phyloP scores from a whole-genome alignment of 2,329 filamentous ascomycete species.

The Herpotrichia juniperi region DNA sequence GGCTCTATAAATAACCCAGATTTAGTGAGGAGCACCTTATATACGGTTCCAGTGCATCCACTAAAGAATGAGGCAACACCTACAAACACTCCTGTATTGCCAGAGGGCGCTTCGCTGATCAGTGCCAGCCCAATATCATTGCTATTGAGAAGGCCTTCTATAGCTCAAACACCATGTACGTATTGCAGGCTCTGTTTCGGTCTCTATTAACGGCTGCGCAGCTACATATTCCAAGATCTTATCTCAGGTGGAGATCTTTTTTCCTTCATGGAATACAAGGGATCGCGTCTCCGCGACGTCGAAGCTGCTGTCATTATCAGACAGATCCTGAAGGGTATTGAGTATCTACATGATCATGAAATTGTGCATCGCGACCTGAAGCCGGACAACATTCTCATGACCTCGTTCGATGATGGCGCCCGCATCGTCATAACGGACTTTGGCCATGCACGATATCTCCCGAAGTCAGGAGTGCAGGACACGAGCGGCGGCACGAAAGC shows the following conservation, averaged over 20 bases:
- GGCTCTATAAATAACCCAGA: too few relatives aligned
- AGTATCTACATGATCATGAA: constrained; percentile 61
- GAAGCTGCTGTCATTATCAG: constrained; percentile 61
- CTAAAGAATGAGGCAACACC: too few relatives aligned
- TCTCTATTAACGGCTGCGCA: constrained; percentile 22
- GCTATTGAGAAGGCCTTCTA: constrained; percentile 62
- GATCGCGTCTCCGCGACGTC: constrained; percentile 53
- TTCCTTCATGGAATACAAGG: constrained; percentile 61
- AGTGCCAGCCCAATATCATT: constrained; percentile 63
- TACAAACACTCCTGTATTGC: too few relatives aligned
- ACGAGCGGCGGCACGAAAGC: background rate
- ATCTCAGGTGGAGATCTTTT: constrained; percentile 66
- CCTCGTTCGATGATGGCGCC: constrained; percentile 55
- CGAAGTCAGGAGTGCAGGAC: constrained; percentile 12
- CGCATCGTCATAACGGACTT: constrained; percentile 67
- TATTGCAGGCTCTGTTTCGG: background rate
- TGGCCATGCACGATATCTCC: constrained; percentile 58
- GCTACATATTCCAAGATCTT: constrained; percentile 67
- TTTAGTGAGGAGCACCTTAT: too few relatives aligned
- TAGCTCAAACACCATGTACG: constrained; percentile 58
- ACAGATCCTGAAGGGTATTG: constrained; percentile 63
- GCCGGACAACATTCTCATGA: constrained; percentile 68
- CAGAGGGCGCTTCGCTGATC: too few relatives aligned
- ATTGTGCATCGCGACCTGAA: constrained; percentile 69
- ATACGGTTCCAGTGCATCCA: too few relatives aligned